A percentile compares a stretch with the other conserved stretches of the same genome.
Conservation (phyloP, 2,329 filamentous ascomycete species). For the Fusarium dlaminii region DNA sequence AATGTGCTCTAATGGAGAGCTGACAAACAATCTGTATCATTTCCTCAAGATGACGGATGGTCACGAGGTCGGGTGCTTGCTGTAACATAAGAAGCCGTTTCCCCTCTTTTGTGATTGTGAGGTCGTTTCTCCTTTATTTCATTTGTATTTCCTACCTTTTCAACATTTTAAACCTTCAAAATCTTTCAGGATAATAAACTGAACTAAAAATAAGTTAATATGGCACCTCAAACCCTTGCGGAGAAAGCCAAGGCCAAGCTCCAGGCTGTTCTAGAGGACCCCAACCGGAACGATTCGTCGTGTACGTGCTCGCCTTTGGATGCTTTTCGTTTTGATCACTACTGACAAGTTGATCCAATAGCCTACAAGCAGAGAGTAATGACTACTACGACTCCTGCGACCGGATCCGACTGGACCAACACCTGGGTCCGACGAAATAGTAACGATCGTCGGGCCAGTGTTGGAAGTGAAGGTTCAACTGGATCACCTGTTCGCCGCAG, state of each 20-base stretch:
- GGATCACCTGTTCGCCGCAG: conserved; percentile 18
- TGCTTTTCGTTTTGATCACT: accelerated
- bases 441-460: conserved; percentile 22
- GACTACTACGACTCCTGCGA: conserved; percentile 24
- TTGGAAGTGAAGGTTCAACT: conserved; percentile 24
- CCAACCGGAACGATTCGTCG: conserved; percentile 24
- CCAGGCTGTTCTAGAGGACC: conserved; percentile 30
- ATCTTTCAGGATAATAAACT: not conserved
- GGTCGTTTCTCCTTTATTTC: not conserved
- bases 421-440: conserved; percentile 26
- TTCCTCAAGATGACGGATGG: conserved; percentile 12
- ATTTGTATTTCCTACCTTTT: not conserved
- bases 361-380: conserved; percentile 34
- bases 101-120: conserved; percentile 13
- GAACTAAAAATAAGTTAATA: not conserved
- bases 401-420: conserved; percentile 25
- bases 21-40: conserved; percentile 14
- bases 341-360: not conserved
- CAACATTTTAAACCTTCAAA: not conserved
- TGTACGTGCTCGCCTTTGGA: not conserved
- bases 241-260: conserved; percentile 34
- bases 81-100: conserved; percentile 7
- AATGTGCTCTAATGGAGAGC: not conserved
- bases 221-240: conserved; percentile 29
- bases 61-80: not conserved